Evolutionary conservation across 1,284 basidiomycete species (phyloP), one percentile per base, ranked within the genome.

Genomic region (Malassezia globosa): DNA sequence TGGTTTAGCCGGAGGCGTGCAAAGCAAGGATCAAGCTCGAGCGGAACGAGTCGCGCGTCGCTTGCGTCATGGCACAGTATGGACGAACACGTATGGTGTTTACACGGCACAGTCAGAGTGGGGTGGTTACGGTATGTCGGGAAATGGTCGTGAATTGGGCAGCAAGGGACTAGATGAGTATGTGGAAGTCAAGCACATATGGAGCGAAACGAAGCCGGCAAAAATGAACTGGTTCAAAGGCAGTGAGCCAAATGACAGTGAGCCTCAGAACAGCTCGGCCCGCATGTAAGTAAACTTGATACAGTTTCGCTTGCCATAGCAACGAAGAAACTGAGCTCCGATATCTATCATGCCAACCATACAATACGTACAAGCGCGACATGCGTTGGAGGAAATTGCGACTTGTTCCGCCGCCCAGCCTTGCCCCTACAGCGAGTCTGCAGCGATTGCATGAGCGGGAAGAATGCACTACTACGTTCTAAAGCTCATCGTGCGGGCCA

Each of bases 71-170:
- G 69, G 69, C 14, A 69, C 66, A 6, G 61, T 69, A 13, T 71
- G 69, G 69, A 57, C 59, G 31, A 71, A 71, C 49, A 63, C 63
- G 23, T 71, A 66, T 35, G 66, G 65, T 19, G 42, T 55, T 7
- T 71, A 69, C 48, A 63, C 63, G 19, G 60, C 69, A 13, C 54
- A 60, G 16, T 67, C 67, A 4, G 69, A 71, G 41, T 71, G 69
- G 69, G 67, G 69, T 37, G 69, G 69, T 5, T 69, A 57, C 38
- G 69, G 69, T 11, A 54, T 65, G 57, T 62, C 59, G 42, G 67
- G 69, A 25, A 71, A 69, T 36, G 69, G 69, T 6, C 51, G 69
- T 8, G 69, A 71, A 51, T 48, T 71, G 11, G 69, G 69, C 21
- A 54, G 50, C 37, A 59, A 68, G 39, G 69, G 69, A 8, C 48